Percentiles rank a stretch among this genome's conserved stretches.
Evolutionary conservation across 2,329 filamentous ascomycete species (phyloP).

Genomic region (Monilinia fructigena): DNA sequence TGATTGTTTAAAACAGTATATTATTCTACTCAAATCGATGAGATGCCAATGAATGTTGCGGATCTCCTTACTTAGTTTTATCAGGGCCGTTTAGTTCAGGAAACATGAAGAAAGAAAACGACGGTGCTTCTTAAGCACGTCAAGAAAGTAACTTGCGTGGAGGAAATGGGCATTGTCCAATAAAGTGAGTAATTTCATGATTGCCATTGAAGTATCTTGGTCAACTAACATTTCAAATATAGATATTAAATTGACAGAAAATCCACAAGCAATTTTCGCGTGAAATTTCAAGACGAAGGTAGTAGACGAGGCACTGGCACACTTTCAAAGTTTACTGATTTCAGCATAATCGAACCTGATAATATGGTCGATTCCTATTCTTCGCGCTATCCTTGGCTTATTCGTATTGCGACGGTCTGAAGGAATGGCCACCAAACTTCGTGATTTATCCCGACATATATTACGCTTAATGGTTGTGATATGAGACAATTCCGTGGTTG

Average conservation of each 20-base stretch:
- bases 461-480: neutral
- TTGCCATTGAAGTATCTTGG: no score
- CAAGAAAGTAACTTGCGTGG: constrained; percentile 32
- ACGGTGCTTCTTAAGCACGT: constrained; percentile 29
- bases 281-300: neutral
- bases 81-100: constrained; percentile 1
- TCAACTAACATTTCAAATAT: neutral
- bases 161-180: constrained; percentile 37
- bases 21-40: constrained; percentile 76
- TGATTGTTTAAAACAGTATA: constrained; percentile 50
- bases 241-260: constrained; percentile 7
- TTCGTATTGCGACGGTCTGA: neutral
- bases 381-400: neutral
- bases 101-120: constrained; percentile 8
- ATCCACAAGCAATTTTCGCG: neutral
- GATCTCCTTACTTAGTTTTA: constrained; percentile 39
- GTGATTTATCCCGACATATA: neutral
- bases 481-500: neutral
- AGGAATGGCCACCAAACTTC: neutral
- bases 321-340: neutral
- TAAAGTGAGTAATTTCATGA: constrained; percentile 30
- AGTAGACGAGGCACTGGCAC: neutral
- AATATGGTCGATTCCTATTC: neutral
- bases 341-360: neutral
- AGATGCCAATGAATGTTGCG: constrained; percentile 77